Evolutionary conservation across 225 moss, liverwort and hornwort genomes (phyloP).

Genomic region (Physcomitrellopsis africana): DNA sequence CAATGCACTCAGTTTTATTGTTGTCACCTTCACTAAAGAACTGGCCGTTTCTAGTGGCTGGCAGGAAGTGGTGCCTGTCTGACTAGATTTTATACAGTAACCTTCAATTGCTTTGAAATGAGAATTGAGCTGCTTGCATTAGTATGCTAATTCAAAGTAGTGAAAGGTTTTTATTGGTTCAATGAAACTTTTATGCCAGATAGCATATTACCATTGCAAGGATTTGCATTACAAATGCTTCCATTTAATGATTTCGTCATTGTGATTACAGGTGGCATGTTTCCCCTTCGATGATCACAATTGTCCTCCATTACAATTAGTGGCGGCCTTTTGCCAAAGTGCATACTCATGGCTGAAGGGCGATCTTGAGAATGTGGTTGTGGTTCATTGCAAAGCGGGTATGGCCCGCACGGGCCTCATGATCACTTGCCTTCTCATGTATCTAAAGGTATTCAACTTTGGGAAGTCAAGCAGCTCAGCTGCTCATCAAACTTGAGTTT

Average conservation of each 20-base stretch:
- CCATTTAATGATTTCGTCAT: background rate
- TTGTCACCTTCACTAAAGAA: background rate
- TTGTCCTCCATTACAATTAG: slow-evolving; percentile 85
- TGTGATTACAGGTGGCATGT: slow-evolving; percentile 80
- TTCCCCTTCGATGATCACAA: slow-evolving; percentile 99
- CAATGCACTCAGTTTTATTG: background rate
- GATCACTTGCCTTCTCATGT: slow-evolving; percentile 97
- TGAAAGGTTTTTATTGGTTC: background rate
- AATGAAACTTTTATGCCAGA: too few relatives aligned
- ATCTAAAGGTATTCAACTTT: slow-evolving; percentile 72
- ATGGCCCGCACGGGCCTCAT: slow-evolving; percentile 99
- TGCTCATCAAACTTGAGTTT: background rate
- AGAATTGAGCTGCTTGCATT: background rate
- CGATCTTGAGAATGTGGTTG: slow-evolving; percentile 98
- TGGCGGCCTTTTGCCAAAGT: slow-evolving; percentile 91
- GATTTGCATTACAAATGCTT: background rate
- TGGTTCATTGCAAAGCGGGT: slow-evolving; percentile 99
- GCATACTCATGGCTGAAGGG: slow-evolving; percentile 98
- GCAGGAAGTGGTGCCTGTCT: background rate
- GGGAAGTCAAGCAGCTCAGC: background rate
- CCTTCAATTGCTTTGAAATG: background rate
- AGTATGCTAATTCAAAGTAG: background rate
- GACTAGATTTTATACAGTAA: background rate
- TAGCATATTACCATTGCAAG: background rate
- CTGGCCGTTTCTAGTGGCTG: background rate